phyloP scores from a whole-genome alignment of 352 stramenopile genomes.

The Pythium oligandrum region DNA sequence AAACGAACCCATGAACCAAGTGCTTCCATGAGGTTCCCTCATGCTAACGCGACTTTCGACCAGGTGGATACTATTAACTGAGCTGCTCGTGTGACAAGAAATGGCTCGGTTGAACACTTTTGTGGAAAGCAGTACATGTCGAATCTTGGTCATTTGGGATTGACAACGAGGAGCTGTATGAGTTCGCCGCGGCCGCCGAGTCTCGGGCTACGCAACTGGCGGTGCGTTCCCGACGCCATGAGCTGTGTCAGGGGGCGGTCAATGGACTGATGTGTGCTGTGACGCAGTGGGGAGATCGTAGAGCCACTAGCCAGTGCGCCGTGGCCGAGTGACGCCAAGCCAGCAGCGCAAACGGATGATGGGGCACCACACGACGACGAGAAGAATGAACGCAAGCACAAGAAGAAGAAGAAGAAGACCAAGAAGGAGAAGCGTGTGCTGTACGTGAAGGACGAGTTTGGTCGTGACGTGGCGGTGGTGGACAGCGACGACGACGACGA shows the following conservation, averaged over 20 bases:
- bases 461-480: constrained; percentile 47
- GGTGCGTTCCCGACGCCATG: constrained; percentile 13
- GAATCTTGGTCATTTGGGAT: neutral
- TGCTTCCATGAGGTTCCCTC: too few species aligned
- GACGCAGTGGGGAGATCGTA: constrained; percentile 25
- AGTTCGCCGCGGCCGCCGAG: constrained; percentile 1
- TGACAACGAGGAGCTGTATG: neutral
- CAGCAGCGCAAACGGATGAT: neutral
- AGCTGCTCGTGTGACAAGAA: too few species aligned
- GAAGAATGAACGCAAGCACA: constrained; percentile 8
- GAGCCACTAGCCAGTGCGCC: constrained; percentile 13
- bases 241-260: neutral
- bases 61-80: too few species aligned
- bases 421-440: constrained; percentile 6
- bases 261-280: neutral
- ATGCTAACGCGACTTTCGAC: too few species aligned
- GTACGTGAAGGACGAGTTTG: constrained; percentile 72
- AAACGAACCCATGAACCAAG: too few species aligned
- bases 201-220: constrained; percentile 31
- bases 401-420: constrained; percentile 20
- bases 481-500: constrained; percentile 22
- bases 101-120: too few species aligned
- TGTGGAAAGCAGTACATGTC: neutral
- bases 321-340: neutral
- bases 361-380: neutral